Evolutionary conservation across 2,329 filamentous ascomycete genomes (phyloP), one percentile per base, ranked within the genome.

Genomic region (Zasmidium citrigriseum): DNA sequence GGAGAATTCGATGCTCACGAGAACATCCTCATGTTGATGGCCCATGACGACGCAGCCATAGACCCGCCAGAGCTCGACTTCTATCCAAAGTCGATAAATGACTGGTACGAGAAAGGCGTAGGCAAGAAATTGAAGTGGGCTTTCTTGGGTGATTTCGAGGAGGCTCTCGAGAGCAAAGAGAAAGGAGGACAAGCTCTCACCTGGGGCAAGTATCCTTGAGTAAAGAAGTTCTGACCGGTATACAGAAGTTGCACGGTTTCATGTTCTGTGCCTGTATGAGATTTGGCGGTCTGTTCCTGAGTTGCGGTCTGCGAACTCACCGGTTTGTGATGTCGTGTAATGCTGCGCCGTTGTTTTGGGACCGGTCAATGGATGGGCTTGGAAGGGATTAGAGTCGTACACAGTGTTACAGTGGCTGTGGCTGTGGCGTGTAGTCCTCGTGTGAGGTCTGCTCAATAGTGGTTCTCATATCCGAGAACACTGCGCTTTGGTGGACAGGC

Each of bases 131-230:
- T 69, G 22, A 68, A 66, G 52, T 73, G 70, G 70, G 65, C 73
- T 54, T 85, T 84, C 64, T 67, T 85, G 64, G 74, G 70, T 29
- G 82, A 84, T 58, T 82, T 82, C 62, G 73, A 76, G 5, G 68
- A 72, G 24, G 80, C 77, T 0, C 71, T 81, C 34, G 66, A 69
- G 44, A 54, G 52, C 9, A 68, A 68, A 48, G 60, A 67, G 61
- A 63, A 64, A 20, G 64, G 67, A 18, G 59, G 52, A 3, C 46
- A 63, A 47, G 53, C 65, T 1, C 68, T 67, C 46, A 59, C 38
- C 3, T 67, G 66, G 66, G 62, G 61, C 0, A 46, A 58, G 23
- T 65, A 65, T 53, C 60, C 64, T 23, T 62, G 45, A 51, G 24
- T n/a, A n/a, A 24, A 12, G 12, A 9, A 23, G 7, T 16, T 11